Evolutionary conservation across 176 grass and related monocot genomes (phyloP).

Genomic region (Oryza rufipogon): DNA sequence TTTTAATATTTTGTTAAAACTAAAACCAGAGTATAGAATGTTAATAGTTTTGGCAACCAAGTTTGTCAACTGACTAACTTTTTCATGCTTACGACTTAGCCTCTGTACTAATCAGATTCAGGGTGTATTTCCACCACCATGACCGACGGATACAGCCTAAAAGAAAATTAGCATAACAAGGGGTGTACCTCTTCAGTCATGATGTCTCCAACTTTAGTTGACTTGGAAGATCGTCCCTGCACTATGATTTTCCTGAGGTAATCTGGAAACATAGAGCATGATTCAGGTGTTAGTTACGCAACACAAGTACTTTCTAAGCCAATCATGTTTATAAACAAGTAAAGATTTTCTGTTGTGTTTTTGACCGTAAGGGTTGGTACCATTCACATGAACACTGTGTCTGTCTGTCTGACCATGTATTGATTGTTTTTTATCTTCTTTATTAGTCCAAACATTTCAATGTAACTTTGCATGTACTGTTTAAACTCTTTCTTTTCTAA

Average conservation of each 20-base stretch:
- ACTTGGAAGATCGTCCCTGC: slow-evolving; percentile 97
- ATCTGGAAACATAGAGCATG: slow-evolving; percentile 53
- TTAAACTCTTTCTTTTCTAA: neutral
- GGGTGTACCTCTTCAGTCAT: slow-evolving; percentile 95
- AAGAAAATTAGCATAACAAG: neutral
- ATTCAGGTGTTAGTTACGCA: slow-evolving; percentile 24
- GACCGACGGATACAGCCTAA: neutral
- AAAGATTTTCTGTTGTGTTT: neutral
- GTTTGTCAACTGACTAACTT: neutral
- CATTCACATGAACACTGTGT: no score
- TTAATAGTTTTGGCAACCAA: no score
- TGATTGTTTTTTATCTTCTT: no score
- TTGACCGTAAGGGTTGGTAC: no score
- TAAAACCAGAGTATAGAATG: no score
- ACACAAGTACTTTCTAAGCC: neutral
- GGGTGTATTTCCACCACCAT: neutral
- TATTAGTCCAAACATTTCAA: neutral
- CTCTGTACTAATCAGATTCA: slow-evolving; percentile 6
- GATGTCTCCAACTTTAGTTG: slow-evolving; percentile 98
- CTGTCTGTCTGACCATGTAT: no score
- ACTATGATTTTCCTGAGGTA: slow-evolving; percentile 99
- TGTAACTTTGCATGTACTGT: neutral
- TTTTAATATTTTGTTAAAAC: neutral
- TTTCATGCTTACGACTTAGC: no score
- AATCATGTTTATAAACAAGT: neutral